phyloP scores from a whole-genome alignment of 306 rosid genomes.

The Pyrus betulifolia region DNA sequence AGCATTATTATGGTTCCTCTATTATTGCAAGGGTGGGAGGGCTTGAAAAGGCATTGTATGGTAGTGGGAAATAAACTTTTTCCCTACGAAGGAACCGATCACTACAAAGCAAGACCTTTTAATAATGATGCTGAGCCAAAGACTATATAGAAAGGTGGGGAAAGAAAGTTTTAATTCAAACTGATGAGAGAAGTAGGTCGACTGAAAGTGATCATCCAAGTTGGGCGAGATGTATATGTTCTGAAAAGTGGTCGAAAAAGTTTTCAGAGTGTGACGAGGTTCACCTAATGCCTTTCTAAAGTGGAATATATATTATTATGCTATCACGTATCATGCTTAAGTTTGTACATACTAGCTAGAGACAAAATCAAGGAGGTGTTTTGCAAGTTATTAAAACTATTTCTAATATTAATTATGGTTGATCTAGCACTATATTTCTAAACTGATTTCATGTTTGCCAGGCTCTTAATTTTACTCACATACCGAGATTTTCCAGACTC shows the following conservation, averaged over 20 bases:
- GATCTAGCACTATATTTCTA: too few species aligned
- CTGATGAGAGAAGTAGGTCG: conserved; percentile 31
- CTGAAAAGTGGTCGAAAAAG: conserved; percentile 25
- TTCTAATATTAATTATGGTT: background rate
- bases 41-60: conserved; percentile 28
- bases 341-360: background rate
- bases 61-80: conserved; percentile 35
- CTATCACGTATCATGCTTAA: conserved; percentile 50
- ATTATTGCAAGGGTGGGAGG: conserved; percentile 46
- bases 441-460: background rate
- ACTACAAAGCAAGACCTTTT: conserved; percentile 58
- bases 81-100: conserved; percentile 53
- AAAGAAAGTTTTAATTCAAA: conserved; percentile 26
- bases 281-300: conserved; percentile 29
- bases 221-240: background rate
- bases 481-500: too few species aligned
- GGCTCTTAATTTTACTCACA: too few species aligned
- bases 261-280: conserved; percentile 30
- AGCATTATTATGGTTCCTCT: conserved; percentile 37
- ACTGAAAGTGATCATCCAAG: conserved; percentile 17
- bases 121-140: conserved; percentile 41
- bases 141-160: background rate
- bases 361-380: background rate
- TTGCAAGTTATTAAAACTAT: background rate
- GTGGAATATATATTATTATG: conserved; percentile 41